Base-by-base conservation (phyloP, 1,139 yeast genomes). In the Hyphopichia fennica region DNA sequence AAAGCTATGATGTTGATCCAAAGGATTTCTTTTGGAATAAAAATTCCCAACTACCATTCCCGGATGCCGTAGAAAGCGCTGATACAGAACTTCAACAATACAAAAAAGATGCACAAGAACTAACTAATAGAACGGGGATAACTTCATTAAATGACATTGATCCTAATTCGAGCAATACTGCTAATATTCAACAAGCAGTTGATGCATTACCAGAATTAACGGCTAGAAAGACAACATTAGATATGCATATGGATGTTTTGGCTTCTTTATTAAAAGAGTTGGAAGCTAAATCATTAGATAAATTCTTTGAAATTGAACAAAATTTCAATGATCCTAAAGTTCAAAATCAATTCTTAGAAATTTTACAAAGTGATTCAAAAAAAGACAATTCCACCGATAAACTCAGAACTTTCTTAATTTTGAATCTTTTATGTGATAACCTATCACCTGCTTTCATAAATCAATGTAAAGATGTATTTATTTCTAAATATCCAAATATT, bases 51-150 rank as follows among this genome's bases (percentile, higher is more conserved):
- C 70, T 89, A 45, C 98, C 99, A 33, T 93, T 93, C 72, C 99
- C 99, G 1, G 97, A 93, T 60, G 98, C 95, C 18, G 99, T 95
- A 28, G 99, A 93, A 60, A 88, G 88, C 62, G 93, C 96, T 20
- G 98, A 95, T 58, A 68, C 76, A 15, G 97, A 90, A 47, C 74
- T 91, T 46, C 82, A 84, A 48, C 74, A 77, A 43, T 93, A 93
- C 65, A 91, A 91, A 52, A 78, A 80, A 45, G 96, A 89, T 54
- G 96, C 98, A 2, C 84, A 82, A 47, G 95, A 86, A 45, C 75
- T 95, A 44, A 89, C 98, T 2, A 77, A 79, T 46, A 82, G 78
- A 49, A 86, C 96, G 0, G 96, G 96, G 5, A 82, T 84, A 17
- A 67, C 79, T 7, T 77, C 83, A 1, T 69, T 89, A 39, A 80